Percentiles rank a stretch among this genome's conserved stretches.
Conservation (phyloP, 371 early-diverging fungal genomes). For the Thermomucor indicae-seudaticae region DNA sequence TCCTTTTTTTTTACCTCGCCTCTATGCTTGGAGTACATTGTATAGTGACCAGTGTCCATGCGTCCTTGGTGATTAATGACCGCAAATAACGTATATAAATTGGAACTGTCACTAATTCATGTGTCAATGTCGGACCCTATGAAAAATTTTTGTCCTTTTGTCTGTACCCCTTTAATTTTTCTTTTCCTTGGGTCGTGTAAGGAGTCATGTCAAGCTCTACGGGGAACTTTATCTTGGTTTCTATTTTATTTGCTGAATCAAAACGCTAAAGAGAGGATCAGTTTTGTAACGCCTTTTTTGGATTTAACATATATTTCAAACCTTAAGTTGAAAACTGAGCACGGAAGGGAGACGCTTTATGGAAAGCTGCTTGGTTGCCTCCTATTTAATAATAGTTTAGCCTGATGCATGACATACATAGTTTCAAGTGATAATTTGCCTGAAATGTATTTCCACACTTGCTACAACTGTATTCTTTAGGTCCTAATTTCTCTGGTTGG, state of each 20-base stretch:
- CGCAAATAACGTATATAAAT: slow-evolving; percentile 83
- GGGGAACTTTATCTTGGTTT: slow-evolving; percentile 83
- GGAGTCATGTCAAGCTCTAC: slow-evolving; percentile 90
- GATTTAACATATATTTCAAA: too few species aligned
- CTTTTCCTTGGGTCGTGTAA: slow-evolving; percentile 61
- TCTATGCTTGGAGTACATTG: slow-evolving; percentile 73
- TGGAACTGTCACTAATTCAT: slow-evolving; percentile 21
- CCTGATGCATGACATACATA: neutral
- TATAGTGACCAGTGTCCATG: slow-evolving; percentile 94
- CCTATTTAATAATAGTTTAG: slow-evolving; percentile 18
- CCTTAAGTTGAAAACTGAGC: slow-evolving; percentile 87
- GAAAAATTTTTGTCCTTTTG: slow-evolving; percentile 19
- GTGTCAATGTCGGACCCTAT: neutral
- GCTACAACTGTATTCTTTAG: slow-evolving; percentile 71
- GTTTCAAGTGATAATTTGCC: slow-evolving; percentile 13
- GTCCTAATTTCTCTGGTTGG: slow-evolving; percentile 64
- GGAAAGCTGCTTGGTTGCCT: slow-evolving; percentile 85
- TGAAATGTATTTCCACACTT: slow-evolving; percentile 63
- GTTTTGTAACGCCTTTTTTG: neutral
- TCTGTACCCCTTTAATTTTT: slow-evolving; percentile 4
- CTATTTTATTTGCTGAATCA: slow-evolving; percentile 80
- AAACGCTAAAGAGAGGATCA: slow-evolving; percentile 71
- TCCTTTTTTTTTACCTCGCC: slow-evolving; percentile 52
- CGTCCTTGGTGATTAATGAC: slow-evolving; percentile 90
- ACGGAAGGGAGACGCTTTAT: slow-evolving; percentile 84